Conservation (phyloP, 192 early-diverging fungal species). For the Coemansia sp. region DNA sequence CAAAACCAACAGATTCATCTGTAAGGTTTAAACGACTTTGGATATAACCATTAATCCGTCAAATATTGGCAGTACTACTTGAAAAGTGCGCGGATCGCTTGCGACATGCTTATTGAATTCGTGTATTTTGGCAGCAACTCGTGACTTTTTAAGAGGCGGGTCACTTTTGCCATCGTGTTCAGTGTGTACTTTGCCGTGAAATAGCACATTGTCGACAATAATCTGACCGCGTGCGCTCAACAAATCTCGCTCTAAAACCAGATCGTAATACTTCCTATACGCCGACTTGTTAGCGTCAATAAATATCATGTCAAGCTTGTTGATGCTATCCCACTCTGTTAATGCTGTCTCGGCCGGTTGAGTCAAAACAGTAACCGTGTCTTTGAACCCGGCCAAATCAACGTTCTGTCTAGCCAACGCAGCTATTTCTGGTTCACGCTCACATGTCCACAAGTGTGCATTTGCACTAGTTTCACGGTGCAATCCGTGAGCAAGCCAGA, state of each 20-base stretch:
- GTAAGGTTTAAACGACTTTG: neutral
- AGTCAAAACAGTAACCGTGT: slow-evolving; percentile 12
- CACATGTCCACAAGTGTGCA: slow-evolving; percentile 31
- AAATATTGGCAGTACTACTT: slow-evolving; percentile 61
- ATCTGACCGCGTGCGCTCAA: slow-evolving; percentile 58
- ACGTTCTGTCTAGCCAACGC: slow-evolving; percentile 27
- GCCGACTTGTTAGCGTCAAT: slow-evolving; percentile 70
- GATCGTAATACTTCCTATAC: slow-evolving; percentile 60
- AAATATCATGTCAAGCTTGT: slow-evolving; percentile 62
- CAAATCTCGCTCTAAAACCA: slow-evolving; percentile 58
- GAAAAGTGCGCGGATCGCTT: slow-evolving; percentile 54
- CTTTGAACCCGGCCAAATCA: slow-evolving; percentile 15
- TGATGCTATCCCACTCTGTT: slow-evolving; percentile 21
- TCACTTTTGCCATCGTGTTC: neutral
- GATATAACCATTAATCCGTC: slow-evolving; percentile 59
- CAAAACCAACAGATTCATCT: too few relatives aligned
- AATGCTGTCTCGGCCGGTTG: slow-evolving; percentile 21
- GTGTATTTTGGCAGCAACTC: slow-evolving; percentile 25
- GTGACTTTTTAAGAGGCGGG: neutral
- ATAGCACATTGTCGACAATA: slow-evolving; percentile 63
- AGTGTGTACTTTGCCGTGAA: slow-evolving; percentile 32
- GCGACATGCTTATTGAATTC: slow-evolving; percentile 64
- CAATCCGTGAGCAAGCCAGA: slow-evolving; percentile 64
- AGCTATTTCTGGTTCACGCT: slow-evolving; percentile 40
- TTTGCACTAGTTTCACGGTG: neutral